phyloP scores from a whole-genome alignment of 768 basidiomycete genomes.

The Cystofilobasidium ferigula region DNA sequence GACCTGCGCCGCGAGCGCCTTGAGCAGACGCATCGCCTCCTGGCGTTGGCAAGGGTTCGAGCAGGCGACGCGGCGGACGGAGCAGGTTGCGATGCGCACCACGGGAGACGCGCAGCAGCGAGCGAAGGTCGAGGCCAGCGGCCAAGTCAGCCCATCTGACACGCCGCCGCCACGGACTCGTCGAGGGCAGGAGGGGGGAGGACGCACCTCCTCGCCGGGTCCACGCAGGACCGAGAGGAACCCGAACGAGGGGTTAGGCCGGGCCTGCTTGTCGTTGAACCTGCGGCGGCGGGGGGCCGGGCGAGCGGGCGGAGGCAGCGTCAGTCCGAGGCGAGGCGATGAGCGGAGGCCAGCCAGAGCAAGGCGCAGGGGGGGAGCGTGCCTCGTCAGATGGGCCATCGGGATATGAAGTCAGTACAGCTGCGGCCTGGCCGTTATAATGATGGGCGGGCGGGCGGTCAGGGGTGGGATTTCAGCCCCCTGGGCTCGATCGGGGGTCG shows the following conservation, averaged over 20 bases:
- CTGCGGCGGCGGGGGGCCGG: not conserved
- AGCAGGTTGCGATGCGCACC: too few species aligned
- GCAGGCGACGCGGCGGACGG: not conserved
- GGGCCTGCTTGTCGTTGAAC: not conserved
- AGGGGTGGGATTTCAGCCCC: not conserved
- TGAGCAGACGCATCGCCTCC: not conserved
- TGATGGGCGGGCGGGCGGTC: not conserved
- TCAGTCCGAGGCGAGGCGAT: too few species aligned
- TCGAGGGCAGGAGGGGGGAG: not conserved
- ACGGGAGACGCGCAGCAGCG: too few species aligned
- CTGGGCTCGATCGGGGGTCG: not conserved
- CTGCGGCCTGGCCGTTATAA: too few species aligned
- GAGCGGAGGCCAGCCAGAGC: too few species aligned
- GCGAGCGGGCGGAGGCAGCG: too few species aligned
- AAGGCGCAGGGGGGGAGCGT: too few species aligned
- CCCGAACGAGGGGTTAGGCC: not conserved
- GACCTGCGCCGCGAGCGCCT: constrained; percentile 4
- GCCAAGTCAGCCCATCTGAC: too few species aligned
- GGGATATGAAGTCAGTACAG: too few species aligned
- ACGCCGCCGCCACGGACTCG: not conserved
- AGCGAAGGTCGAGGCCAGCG: not conserved
- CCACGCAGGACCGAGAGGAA: not conserved
- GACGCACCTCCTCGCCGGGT: not conserved
- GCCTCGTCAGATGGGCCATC: too few species aligned
- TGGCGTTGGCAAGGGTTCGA: not conserved